A percentile compares a stretch with the other conserved stretches of the same genome.
phyloP scores from a whole-genome alignment of 1,284 basidiomycete genomes.

The Rhodotorula sp. region DNA sequence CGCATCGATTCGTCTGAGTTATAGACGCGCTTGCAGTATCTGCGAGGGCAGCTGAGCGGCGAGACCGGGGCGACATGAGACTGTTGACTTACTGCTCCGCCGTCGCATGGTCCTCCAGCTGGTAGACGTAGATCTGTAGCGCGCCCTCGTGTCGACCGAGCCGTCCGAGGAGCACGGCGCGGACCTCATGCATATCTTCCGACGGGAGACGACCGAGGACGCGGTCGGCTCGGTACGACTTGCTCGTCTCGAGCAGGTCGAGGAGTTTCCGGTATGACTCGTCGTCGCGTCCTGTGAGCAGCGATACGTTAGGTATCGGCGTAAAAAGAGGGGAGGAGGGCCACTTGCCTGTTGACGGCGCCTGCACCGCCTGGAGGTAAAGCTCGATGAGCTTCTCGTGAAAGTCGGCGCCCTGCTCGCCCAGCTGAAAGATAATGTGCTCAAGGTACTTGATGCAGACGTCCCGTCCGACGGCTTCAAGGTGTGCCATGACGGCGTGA shows the following conservation, averaged over 20 bases:
- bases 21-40: slow-evolving; percentile 82
- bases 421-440: slow-evolving; percentile 70
- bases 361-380: slow-evolving; percentile 67
- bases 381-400: slow-evolving; percentile 86
- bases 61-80: slow-evolving; percentile 2
- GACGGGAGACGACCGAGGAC: slow-evolving; percentile 71
- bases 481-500: slow-evolving; percentile 61
- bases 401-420: slow-evolving; percentile 65
- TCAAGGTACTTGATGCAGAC: slow-evolving; percentile 77
- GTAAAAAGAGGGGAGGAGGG: neutral
- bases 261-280: slow-evolving; percentile 68
- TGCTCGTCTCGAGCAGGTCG: slow-evolving; percentile 69
- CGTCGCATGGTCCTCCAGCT: slow-evolving; percentile 71
- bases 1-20: slow-evolving; percentile 55
- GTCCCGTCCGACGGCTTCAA: slow-evolving; percentile 66
- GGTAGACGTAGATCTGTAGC: slow-evolving; percentile 86
- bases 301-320: neutral
- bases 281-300: slow-evolving; percentile 43
- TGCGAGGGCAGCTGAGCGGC: slow-evolving; percentile 45
- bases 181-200: slow-evolving; percentile 69
- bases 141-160: slow-evolving; percentile 89
- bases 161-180: slow-evolving; percentile 83
- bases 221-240: slow-evolving; percentile 72
- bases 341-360: slow-evolving; percentile 54
- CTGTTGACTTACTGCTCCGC: slow-evolving; percentile 73